Evolutionary conservation across 495 filamentous ascomycete species (phyloP).

Genomic region (Hypoxylon intermedium): DNA sequence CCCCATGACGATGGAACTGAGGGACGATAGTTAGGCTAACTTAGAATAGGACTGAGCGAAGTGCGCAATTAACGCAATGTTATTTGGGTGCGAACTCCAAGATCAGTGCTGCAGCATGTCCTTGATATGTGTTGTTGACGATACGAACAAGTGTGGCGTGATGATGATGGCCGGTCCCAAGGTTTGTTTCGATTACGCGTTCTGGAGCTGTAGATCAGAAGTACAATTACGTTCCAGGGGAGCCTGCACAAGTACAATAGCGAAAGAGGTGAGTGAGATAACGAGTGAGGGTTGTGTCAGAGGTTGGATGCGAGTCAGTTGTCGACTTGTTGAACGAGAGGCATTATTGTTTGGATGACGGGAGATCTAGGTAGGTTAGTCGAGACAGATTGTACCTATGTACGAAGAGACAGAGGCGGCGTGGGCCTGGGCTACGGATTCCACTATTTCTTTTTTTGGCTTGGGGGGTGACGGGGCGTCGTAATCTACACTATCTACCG

Average conservation of each 20-base stretch:
- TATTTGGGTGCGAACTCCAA: conserved; percentile 1
- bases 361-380: conserved; percentile 9
- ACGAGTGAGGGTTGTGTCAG: conserved; percentile 3
- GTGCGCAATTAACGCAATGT: conserved; percentile 23
- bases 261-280: conserved; percentile 23
- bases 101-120: conserved; percentile 32
- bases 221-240: conserved; percentile 16
- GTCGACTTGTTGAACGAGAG: conserved; percentile 25
- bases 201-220: conserved; percentile 11
- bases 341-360: conserved; percentile 14
- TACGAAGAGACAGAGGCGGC: conserved; percentile 20
- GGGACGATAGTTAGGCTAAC: neutral
- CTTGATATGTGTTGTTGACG: conserved; percentile 5
- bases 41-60: conserved; percentile 1
- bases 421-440: conserved; percentile 20
- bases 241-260: conserved; percentile 6
- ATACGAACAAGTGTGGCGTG: no score
- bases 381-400: conserved; percentile 26
- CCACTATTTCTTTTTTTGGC: conserved; percentile 38
- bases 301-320: neutral
- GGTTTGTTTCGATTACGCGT: conserved; percentile 41
- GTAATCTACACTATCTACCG: conserved; percentile 26
- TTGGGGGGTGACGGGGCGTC: conserved; percentile 7
- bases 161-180: no score
- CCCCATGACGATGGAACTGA: conserved; percentile 36